Base-by-base conservation (phyloP, 208 protist genomes). In the Trypanosoma vivax region DNA sequence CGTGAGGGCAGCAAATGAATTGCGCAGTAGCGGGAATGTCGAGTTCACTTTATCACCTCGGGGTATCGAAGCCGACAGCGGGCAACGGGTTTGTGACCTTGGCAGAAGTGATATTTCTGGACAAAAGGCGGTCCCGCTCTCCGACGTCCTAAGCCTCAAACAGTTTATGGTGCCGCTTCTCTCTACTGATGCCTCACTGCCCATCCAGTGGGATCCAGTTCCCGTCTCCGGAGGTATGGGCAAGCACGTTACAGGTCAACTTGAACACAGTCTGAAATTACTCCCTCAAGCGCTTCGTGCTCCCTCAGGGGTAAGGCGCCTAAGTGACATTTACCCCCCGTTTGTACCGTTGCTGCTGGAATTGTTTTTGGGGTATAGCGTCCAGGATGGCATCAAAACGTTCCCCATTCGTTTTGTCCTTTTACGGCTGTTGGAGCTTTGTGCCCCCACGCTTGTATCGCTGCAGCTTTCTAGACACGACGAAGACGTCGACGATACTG, bases 301-400 rank as follows among this genome's bases (percentile, higher is more conserved):
- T 7, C 19, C 52, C 27, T 41, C 48, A 19, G 71, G 65, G 13
- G 35, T 78, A 1, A 6, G 41, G 35, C 50, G 55, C 6, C 24
- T 73, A 7, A 43, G 19, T 4, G 31, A 33, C 6, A 18, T 67
- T n/a, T 73, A 45, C 16, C 55, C 71, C 5, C 45, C 58, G 3
- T 54, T 78, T 50, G 4, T 68, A 14, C 56, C 57, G 14, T 19
- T 61, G 10, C 19, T 78, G 1, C 52, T 74, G n/a, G 67, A 74
- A 29, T 43, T 50, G 13, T 46, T 74, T 11, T 19, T 74, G 31
- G 64, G 60, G 55, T 46, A 64, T 37, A 46, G 53, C 39, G 40
- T 52, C 6, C 35, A 47, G 25, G 27, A 27, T 1, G 39, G 37
- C 25, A 2, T n/a, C 3, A 28, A 43, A 6, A 50, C 48, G n/a